Evolutionary conservation across 129 eudicot genomes (phyloP), one percentile per base, ranked within the genome.

Genomic region (Erigeron canadensis): DNA sequence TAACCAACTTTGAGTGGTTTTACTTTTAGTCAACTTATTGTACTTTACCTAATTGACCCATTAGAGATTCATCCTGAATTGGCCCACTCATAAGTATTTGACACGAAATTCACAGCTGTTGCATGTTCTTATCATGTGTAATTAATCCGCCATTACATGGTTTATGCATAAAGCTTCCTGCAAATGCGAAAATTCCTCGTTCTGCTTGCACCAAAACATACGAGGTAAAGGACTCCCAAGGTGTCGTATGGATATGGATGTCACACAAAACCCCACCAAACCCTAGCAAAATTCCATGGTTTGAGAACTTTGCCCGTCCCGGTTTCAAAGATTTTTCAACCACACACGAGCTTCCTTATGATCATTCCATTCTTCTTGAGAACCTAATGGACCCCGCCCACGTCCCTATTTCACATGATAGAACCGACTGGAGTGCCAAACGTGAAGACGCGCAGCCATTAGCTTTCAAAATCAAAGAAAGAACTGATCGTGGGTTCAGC

Each of bases 321-420:
- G 91, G 91, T 7, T 94, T 87, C 50, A 80, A 65, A 45, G 98
- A 94, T 56, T 21, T 87, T 41, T 94, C 98, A 4, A 87, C 98
- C 6, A 87, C 77, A 34, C 98, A 94, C 10, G 98, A 94, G 69
- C 98, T 89, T 76, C 98, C 97, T 11, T 94, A 94, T 19, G 98
- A 87, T 65, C 98, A 94, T 57, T 94, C 98, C 12, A 94, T 94
- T 69, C 93, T 94, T 62, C 86, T 94, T 7, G 98, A 94, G 75
- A 94, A 94, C 85, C 86, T 89, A 18, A 94, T 94, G 98, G 98
- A 94, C 75, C 98, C 97, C 5, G 98, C 98, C 38, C 98, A 94
- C 8, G 85, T 94, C 61, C 97, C 98, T 19, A 94, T 94, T 44
- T 94, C 98, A 21, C 98, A 94, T 40, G 98, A 94, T 66, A 71